Conservation (phyloP, 106 monocot genomes). For the Dioscorea dumetorum region DNA sequence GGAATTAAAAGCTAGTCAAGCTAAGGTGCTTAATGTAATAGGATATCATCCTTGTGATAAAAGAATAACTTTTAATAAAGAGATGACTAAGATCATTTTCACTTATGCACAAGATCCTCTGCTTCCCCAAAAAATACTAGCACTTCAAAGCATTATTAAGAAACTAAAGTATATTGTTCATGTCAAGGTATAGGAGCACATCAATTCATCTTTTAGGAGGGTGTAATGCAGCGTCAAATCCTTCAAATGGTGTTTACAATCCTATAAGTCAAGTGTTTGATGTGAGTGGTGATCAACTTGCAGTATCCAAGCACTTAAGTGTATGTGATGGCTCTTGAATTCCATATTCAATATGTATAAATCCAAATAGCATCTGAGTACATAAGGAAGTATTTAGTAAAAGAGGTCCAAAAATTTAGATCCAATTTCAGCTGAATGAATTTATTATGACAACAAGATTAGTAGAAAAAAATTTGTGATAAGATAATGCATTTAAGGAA, state of each 20-base stretch:
- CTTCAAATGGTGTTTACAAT: conserved; percentile 23
- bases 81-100: conserved; percentile 14
- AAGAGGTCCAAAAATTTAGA: conserved; percentile 24
- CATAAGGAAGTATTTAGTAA: conserved; percentile 8
- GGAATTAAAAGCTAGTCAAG: conserved; percentile 13
- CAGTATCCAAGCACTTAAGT: conserved; percentile 21
- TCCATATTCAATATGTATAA: conserved; percentile 32
- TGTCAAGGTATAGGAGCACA: conserved; percentile 33
- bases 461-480: not conserved
- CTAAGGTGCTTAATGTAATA: conserved; percentile 24
- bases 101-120: conserved; percentile 24
- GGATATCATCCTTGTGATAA: conserved; percentile 21
- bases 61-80: conserved; percentile 24
- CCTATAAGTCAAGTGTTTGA: conserved; percentile 18
- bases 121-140: conserved; percentile 26
- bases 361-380: conserved; percentile 24
- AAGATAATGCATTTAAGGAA: not conserved
- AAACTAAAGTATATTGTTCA: conserved; percentile 32
- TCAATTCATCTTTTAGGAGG: conserved; percentile 36
- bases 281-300: not conserved
- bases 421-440: not conserved
- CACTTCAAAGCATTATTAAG: conserved; percentile 23
- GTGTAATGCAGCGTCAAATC: conserved; percentile 28
- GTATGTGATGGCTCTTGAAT: conserved; percentile 33
- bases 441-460: not conserved